Percentiles rank a stretch among this genome's conserved stretches.
Conservation (phyloP, 2,329 filamentous ascomycete genomes). For the Cytospora piceicola region DNA sequence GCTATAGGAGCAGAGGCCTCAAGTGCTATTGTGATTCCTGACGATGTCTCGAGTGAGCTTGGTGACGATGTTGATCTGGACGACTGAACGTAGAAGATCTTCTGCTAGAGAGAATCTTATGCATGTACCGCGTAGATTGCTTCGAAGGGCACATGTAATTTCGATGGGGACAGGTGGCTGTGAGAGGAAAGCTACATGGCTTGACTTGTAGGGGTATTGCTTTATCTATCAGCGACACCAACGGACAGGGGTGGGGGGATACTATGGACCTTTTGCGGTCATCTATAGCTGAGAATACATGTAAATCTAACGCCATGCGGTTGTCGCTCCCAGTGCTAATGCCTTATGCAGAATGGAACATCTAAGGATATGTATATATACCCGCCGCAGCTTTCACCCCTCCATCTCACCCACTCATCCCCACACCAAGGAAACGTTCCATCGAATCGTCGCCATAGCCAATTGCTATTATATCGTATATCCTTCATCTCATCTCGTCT, state of each 20-base stretch:
- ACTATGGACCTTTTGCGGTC: neutral
- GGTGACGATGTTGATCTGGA: neutral
- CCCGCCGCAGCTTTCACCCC: neutral
- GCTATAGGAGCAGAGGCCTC: neutral
- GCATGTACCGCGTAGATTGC: neutral
- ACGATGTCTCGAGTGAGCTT: constrained; percentile 4
- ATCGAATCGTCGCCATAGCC: neutral
- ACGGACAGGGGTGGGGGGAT: neutral
- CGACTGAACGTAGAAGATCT: neutral
- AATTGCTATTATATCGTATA: neutral
- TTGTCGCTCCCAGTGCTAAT: constrained; percentile 1
- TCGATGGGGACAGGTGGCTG: neutral
- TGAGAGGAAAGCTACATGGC: neutral
- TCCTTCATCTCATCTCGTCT: too few relatives aligned
- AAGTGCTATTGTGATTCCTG: constrained; percentile 1
- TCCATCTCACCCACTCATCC: neutral
- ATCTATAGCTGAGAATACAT: neutral
- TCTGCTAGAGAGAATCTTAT: neutral
- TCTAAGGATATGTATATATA: neutral
- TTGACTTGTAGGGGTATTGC: constrained; percentile 18
- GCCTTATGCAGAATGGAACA: neutral
- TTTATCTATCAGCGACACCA: constrained; percentile 4
- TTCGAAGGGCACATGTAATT: neutral
- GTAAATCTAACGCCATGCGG: neutral
- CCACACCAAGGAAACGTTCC: neutral